These are phyloP conservation scores for Citrullus mucosospermus DNA, from an alignment of 306 rosid genomes.

Conservation along the genomic window DNA sequence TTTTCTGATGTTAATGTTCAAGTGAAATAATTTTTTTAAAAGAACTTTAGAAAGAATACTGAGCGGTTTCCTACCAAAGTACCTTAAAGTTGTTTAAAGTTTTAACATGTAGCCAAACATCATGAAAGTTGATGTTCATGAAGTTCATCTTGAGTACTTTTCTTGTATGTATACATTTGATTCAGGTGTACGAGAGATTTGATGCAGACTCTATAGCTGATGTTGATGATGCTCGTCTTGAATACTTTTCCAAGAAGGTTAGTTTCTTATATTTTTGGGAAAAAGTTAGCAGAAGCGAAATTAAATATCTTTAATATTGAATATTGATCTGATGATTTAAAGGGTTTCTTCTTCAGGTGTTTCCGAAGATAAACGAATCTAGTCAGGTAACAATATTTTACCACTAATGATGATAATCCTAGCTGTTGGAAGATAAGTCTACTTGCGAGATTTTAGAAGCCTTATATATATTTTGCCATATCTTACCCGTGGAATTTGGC, in stretches of 20 bases:
- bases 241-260: constrained; percentile 73
- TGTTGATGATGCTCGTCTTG: constrained; percentile 76
- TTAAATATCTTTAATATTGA: not conserved
- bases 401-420: not conserved
- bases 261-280: not conserved
- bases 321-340: not conserved
- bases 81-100: not conserved
- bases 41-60: not conserved
- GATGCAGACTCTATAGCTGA: constrained; percentile 43
- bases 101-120: not conserved
- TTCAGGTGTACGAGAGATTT: constrained; percentile 66
- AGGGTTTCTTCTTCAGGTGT: constrained; percentile 43
- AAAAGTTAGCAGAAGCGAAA: not conserved
- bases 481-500: constrained; percentile 11
- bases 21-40: not conserved
- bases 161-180: not conserved
- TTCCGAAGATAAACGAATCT: constrained; percentile 73
- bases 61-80: not conserved
- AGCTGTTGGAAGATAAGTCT: not conserved
- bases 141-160: constrained; percentile 63
- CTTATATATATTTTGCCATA: not conserved
- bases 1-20: not conserved
- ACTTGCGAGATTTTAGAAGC: not conserved
- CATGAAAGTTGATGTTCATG: constrained; percentile 32
- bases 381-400: constrained; percentile 38